Conservation (phyloP, 768 basidiomycete genomes). For the Serendipita indica region DNA sequence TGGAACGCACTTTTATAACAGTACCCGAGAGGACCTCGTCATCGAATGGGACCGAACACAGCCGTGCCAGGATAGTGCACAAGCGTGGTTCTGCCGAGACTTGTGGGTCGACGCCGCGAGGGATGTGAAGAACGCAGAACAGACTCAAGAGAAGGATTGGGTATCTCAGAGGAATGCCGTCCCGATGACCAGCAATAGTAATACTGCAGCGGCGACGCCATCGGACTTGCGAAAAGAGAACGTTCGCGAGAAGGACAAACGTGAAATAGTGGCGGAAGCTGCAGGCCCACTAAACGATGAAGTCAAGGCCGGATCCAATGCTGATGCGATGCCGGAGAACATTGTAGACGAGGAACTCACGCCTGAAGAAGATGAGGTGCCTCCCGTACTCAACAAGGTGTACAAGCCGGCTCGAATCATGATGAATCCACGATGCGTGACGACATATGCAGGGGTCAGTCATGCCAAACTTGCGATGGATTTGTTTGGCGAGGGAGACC, state of each 20-base stretch:
- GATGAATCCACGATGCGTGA: constrained; percentile 92
- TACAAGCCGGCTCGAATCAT: constrained; percentile 83
- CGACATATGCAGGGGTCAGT: constrained; percentile 93
- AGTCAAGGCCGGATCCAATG: constrained; percentile 75
- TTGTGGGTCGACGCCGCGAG: constrained; percentile 83
- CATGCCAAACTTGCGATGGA: constrained; percentile 93
- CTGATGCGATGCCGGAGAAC: constrained; percentile 65
- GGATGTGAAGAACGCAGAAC: constrained; percentile 31
- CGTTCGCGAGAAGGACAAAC: background rate
- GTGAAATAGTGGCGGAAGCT: background rate
- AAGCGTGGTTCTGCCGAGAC: constrained; percentile 97
- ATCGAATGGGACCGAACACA: constrained; percentile 57
- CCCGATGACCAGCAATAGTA: constrained; percentile 5
- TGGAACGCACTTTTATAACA: constrained; percentile 70
- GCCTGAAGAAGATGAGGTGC: constrained; percentile 30
- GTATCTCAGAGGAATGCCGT: constrained; percentile 23
- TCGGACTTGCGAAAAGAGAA: constrained; percentile 10
- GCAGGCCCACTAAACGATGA: constrained; percentile 37
- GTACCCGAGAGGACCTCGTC: constrained; percentile 38
- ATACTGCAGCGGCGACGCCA: constrained; percentile 20
- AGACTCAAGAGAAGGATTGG: constrained; percentile 21
- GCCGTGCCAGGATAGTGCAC: constrained; percentile 84
- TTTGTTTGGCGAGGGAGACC: constrained; percentile 54
- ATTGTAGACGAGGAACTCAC: constrained; percentile 19
- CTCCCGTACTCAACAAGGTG: constrained; percentile 65